Evolutionary conservation across 805 yeast genomes (phyloP).

Genomic region (Wickerhamiella brachini): DNA sequence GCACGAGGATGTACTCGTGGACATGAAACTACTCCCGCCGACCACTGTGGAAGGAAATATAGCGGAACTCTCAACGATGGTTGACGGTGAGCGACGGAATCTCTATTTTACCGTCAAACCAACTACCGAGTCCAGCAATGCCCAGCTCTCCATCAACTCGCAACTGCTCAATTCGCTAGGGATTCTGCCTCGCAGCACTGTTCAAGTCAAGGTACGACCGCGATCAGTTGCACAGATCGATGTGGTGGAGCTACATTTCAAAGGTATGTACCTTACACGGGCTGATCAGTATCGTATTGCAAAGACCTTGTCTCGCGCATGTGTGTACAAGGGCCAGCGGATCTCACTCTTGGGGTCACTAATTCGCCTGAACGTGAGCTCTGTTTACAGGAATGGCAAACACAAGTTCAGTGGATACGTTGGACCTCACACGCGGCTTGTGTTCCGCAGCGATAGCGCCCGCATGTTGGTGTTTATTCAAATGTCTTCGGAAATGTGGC

Average conservation of each 20-base stretch:
- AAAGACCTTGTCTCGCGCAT: constrained; percentile 41
- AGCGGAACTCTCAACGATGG: constrained; percentile 36
- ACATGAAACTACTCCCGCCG: constrained; percentile 38
- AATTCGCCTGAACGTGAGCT: constrained; percentile 52
- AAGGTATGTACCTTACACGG: constrained; percentile 67
- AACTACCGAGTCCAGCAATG: constrained; percentile 10
- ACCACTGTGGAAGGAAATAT: constrained; percentile 62
- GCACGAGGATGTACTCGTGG: constrained; percentile 47
- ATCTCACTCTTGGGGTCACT: constrained; percentile 41
- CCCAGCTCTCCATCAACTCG: constrained; percentile 14
- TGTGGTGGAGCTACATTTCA: constrained; percentile 64
- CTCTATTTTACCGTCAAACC: constrained; percentile 17
- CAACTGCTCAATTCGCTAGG: constrained; percentile 29
- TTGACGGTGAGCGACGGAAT: constrained; percentile 22
- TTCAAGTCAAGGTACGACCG: constrained; percentile 33
- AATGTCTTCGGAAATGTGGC: constrained; percentile 93
- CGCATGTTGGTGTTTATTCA: constrained; percentile 72
- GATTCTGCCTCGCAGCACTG: constrained; percentile 53
- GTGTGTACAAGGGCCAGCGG: constrained; percentile 55
- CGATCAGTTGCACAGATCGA: constrained; percentile 50
- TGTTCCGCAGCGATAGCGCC: constrained; percentile 86
- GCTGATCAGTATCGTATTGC: constrained; percentile 90
- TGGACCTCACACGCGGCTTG: constrained; percentile 57
- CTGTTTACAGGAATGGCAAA: constrained; percentile 52
- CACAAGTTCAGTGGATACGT: constrained; percentile 64